These are phyloP conservation scores for Vaccinium vitisidaea DNA, from an alignment of 148 eudicot species.

Conservation along the genomic window DNA sequence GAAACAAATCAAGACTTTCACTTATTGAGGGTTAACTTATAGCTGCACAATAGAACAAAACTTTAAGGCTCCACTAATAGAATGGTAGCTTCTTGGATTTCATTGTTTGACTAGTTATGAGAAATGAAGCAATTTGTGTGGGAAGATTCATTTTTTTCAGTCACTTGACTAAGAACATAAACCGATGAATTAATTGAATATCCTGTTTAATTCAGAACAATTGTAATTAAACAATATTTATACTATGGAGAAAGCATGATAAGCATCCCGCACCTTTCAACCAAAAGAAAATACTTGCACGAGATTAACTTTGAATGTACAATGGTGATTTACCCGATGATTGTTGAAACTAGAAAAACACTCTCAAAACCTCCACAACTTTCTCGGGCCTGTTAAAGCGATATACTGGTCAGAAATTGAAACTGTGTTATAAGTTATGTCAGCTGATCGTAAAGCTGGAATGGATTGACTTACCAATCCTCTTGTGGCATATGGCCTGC, in stretches of 20 bases:
- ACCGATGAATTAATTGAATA: not conserved
- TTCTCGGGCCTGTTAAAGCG: slow-evolving; percentile 87
- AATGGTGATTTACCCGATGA: not conserved
- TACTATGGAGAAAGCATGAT: slow-evolving; percentile 2
- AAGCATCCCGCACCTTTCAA: slow-evolving; percentile 7
- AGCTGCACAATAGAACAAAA: no score
- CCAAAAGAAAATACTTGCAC: not conserved
- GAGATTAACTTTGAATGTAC: slow-evolving; percentile 15
- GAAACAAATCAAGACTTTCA: not conserved
- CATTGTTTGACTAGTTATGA: not conserved
- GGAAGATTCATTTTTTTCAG: not conserved
- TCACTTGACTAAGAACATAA: not conserved
- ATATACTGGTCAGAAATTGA: not conserved
- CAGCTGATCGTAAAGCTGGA: not conserved
- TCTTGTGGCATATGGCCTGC: slow-evolving; percentile 99
- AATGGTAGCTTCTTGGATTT: slow-evolving; percentile 1
- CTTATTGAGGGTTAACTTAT: not conserved
- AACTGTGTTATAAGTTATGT: not conserved
- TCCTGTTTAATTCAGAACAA: not conserved
- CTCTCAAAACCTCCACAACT: slow-evolving; percentile 76
- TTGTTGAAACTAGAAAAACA: slow-evolving; percentile 44
- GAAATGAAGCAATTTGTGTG: not conserved
- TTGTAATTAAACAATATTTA: not conserved
- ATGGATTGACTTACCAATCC: slow-evolving; percentile 66
- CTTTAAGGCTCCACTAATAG: not conserved